Conservation (phyloP, 805 yeast genomes). For the Metschnikowia continentalis region DNA sequence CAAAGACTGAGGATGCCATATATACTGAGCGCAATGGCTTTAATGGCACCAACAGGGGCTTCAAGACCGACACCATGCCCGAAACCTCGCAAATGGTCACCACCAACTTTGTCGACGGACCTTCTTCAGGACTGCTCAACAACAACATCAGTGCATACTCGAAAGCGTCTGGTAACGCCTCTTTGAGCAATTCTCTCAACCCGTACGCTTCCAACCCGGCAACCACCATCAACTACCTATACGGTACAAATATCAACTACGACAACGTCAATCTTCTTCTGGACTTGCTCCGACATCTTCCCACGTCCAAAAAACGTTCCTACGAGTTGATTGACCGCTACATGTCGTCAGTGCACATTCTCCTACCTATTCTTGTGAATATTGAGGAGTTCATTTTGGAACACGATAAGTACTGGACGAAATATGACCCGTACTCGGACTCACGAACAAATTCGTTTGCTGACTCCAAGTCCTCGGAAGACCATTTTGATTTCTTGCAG, state of each 20-base stretch:
- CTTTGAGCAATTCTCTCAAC: conserved; percentile 21
- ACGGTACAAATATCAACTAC: conserved; percentile 38
- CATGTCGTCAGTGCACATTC: conserved; percentile 49
- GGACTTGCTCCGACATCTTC: conserved; percentile 42
- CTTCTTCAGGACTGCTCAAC: conserved; percentile 5
- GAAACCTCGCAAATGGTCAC: conserved; percentile 3
- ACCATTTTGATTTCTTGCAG: conserved; percentile 36
- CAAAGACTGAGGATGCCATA: neutral
- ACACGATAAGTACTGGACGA: conserved; percentile 50
- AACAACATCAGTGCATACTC: neutral
- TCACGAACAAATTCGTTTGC: conserved; percentile 7
- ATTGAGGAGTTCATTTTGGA: conserved; percentile 39
- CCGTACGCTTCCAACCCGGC: conserved; percentile 33
- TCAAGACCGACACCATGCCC: neutral
- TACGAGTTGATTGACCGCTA: conserved; percentile 47
- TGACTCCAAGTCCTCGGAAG: conserved; percentile 13
- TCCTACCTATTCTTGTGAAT: conserved; percentile 50
- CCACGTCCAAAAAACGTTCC: conserved; percentile 40
- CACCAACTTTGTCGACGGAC: conserved; percentile 19
- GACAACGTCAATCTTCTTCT: conserved; percentile 31
- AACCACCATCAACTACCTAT: conserved; percentile 30
- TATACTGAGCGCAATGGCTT: conserved; percentile 6
- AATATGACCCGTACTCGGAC: conserved; percentile 14
- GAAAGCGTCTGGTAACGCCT: neutral
- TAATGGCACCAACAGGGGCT: neutral